Base-by-base conservation (phyloP, 257 asterid genomes). In the Salvia rosmarinus region DNA sequence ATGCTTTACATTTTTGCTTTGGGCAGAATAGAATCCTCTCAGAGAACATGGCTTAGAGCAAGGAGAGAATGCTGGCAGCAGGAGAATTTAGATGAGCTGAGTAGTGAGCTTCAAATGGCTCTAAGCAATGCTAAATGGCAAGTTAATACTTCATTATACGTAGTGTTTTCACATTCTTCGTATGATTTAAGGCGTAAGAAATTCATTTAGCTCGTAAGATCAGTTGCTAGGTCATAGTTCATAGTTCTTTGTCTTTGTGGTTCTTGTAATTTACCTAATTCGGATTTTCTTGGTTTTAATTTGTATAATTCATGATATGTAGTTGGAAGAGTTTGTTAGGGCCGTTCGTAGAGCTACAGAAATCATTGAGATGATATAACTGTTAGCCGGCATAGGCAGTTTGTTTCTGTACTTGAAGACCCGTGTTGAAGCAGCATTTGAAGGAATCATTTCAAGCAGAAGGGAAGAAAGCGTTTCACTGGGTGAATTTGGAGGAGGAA, bases 41-140 rank as follows among this genome's bases (percentile, higher is more conserved):
- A 87, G 17, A 81, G 96, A 74, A 77, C 85, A 44, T 90, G 95
- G 95, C 51, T 82, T 62, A 75, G 87, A 77, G 92, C 83, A 67
- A 82, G 84, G 83, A 83, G 77, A 75, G 95, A 84, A 82, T 85
- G 82, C 50, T 63, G 70, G 72, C 64, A 73, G 54, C 76, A 79
- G 61, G 85, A 81, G 34, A 79, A 75, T 51, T 77, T 86, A 70
- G 86, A 86, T 66, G 90, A 82, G 47, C 79, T 85, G 20, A 64
- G 80, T 32, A 82, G 95, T 73, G 96, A 86, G 80, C 92, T 90
- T 52, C 95, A 86, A 11, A 90, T 83, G 89, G 89, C 95, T 76
- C 71, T 90, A 72, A 89, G 91, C 74, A 90, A 92, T 63, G 95
- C 96, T 65, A 90, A 90, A 68, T 90, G 96, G 96, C 96, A 90